Percentiles rank a stretch among this genome's conserved stretches.
Evolutionary conservation across 2,329 filamentous ascomycete genomes (phyloP).

Genomic region (Orbilia javanica): DNA sequence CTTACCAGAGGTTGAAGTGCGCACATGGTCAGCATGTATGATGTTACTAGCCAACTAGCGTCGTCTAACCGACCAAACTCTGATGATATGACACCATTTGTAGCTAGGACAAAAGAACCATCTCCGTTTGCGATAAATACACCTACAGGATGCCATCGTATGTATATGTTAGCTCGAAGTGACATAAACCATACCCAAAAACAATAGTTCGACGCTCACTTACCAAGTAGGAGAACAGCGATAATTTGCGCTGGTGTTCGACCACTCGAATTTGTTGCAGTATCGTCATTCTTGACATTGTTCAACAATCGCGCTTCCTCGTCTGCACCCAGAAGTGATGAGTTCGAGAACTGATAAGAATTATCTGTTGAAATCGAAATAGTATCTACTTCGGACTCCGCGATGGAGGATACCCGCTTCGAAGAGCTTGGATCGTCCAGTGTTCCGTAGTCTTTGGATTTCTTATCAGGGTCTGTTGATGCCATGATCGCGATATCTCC

Average conservation of each 20-base stretch:
- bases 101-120: constrained; percentile 75
- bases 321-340: constrained; percentile 31
- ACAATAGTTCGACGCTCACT: too few relatives aligned
- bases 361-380: constrained; percentile 47
- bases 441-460: constrained; percentile 3
- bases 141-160: constrained; percentile 64
- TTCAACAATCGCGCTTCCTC: constrained; percentile 37
- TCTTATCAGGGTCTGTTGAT: background rate
- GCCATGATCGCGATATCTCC: constrained; percentile 27
- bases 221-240: constrained; percentile 45
- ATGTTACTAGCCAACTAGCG: constrained; percentile 72
- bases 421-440: constrained; percentile 5
- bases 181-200: background rate
- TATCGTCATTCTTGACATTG: background rate
- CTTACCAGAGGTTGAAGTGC: constrained; percentile 70
- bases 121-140: constrained; percentile 78
- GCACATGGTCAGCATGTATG: constrained; percentile 69
- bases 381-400: constrained; percentile 43
- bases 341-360: constrained; percentile 31
- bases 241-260: constrained; percentile 42
- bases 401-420: constrained; percentile 19
- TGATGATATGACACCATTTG: constrained; percentile 74
- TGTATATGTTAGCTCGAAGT: background rate
- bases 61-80: constrained; percentile 72
- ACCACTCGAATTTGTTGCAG: background rate